Evolutionary conservation across 192 early-diverging fungal genomes (phyloP).

Genomic region (Rhizoclosmatium globosum): DNA sequence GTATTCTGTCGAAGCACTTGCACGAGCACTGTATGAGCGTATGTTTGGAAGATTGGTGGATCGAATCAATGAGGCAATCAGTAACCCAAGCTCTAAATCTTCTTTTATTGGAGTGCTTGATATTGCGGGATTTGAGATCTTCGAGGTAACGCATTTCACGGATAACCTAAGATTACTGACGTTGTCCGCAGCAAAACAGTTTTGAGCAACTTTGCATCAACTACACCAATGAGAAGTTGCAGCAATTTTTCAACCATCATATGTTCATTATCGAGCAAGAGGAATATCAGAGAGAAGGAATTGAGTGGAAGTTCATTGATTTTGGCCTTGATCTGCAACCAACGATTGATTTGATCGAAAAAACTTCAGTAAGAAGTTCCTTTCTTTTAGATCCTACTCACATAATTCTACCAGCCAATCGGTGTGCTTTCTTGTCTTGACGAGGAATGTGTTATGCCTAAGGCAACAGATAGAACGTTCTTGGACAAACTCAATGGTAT

Average conservation of each 20-base stretch:
- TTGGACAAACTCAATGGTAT: constrained; percentile 88
- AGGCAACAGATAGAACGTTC: constrained; percentile 94
- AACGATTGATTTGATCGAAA: constrained; percentile 98
- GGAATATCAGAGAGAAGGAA: constrained; percentile 95
- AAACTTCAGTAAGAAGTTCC: constrained; percentile 74
- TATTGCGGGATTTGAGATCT: constrained; percentile 99
- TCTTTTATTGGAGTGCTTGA: constrained; percentile 97
- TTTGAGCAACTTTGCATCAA: constrained; percentile 99
- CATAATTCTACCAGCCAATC: constrained; percentile 68
- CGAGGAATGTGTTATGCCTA: constrained; percentile 98
- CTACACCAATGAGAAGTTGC: constrained; percentile 98
- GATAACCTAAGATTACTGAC: background rate
- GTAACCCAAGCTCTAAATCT: constrained; percentile 70
- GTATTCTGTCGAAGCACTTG: constrained; percentile 90
- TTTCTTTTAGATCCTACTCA: background rate
- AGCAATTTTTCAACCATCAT: constrained; percentile 99
- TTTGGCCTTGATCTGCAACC: constrained; percentile 98
- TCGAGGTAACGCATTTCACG: constrained; percentile 71
- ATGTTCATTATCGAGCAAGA: constrained; percentile 99
- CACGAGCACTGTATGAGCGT: constrained; percentile 92
- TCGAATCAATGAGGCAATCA: constrained; percentile 79
- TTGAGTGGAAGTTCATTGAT: constrained; percentile 98
- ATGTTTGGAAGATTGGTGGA: constrained; percentile 93
- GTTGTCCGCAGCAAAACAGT: constrained; percentile 76
- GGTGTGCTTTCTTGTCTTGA: constrained; percentile 96